Conservation (phyloP, 108 stramenopile species). For the Cylindrotheca closterium region DNA sequence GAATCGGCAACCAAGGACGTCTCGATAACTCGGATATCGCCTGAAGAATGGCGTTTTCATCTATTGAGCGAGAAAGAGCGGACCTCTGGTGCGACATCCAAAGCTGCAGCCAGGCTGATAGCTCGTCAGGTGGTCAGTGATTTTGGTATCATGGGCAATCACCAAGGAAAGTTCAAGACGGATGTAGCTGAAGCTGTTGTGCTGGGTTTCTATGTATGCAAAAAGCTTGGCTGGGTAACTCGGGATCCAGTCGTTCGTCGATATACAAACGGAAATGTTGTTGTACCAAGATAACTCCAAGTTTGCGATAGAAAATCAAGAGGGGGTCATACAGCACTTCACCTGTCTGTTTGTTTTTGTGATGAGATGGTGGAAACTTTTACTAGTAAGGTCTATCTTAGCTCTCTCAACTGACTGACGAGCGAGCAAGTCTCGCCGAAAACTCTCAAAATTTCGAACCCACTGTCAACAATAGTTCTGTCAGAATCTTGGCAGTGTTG, state of each 20-base stretch:
- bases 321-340: too few relatives aligned
- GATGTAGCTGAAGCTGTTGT: constrained; percentile 49
- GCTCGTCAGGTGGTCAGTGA: constrained; percentile 42
- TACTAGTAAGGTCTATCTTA: too few relatives aligned
- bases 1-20: constrained; percentile 13
- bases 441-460: too few relatives aligned
- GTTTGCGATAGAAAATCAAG: too few relatives aligned
- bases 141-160: constrained; percentile 13
- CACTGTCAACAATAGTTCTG: too few relatives aligned
- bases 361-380: too few relatives aligned
- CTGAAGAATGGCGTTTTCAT: constrained; percentile 49
- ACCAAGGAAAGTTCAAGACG: constrained; percentile 36
- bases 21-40: constrained; percentile 25
- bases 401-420: too few relatives aligned
- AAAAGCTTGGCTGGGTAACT: constrained; percentile 41
- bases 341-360: too few relatives aligned
- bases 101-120: constrained; percentile 47
- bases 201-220: constrained; percentile 34
- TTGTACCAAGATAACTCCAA: constrained; percentile 33
- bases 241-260: constrained; percentile 24
- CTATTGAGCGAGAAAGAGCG: constrained; percentile 36
- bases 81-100: constrained; percentile 19
- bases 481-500: too few relatives aligned
- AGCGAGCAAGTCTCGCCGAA: too few relatives aligned
- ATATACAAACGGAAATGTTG: constrained; percentile 42